A percentile compares a stretch with the other conserved stretches of the same genome.
Evolutionary conservation across 192 early-diverging fungal species (phyloP).

Genomic region (Phycomyces nitens): DNA sequence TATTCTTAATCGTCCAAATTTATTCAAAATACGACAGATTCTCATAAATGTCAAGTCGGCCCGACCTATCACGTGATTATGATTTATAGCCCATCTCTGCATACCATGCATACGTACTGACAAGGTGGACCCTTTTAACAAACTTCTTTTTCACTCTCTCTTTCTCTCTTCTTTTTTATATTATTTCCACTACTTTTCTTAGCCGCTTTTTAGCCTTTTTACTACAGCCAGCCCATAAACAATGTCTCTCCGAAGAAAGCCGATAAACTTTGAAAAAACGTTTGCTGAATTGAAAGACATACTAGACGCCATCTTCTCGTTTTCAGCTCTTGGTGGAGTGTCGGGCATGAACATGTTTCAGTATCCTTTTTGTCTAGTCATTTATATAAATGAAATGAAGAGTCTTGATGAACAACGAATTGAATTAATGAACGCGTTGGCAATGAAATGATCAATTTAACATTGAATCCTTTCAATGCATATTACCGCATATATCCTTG

Average conservation of each 20-base stretch:
- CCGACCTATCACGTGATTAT: no score
- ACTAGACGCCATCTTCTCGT: conserved; percentile 52
- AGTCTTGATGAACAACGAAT: not conserved
- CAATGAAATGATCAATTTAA: not conserved
- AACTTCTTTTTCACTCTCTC: not conserved
- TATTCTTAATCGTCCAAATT: no score
- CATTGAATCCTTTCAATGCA: not conserved
- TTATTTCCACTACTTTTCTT: not conserved
- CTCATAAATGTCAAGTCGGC: no score
- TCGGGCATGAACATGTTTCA: conserved; percentile 74
- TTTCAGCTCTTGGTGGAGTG: conserved; percentile 45
- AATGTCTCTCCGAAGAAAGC: conserved; percentile 55
- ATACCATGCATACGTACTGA: no score
- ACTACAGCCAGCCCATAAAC: not conserved
- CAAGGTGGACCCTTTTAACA: no score
- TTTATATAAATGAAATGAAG: no score
- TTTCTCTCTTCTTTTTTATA: not conserved
- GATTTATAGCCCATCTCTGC: no score
- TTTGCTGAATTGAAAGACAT: conserved; percentile 46
- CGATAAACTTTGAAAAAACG: conserved; percentile 46
- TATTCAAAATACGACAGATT: no score
- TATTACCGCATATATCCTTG: no score
- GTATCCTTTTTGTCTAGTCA: conserved; percentile 42
- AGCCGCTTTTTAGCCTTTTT: not conserved
- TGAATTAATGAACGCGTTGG: not conserved